Percentiles rank a stretch among this genome's conserved stretches.
Conservation (phyloP, 208 protist genomes). For the Wallacemonas sp. region DNA sequence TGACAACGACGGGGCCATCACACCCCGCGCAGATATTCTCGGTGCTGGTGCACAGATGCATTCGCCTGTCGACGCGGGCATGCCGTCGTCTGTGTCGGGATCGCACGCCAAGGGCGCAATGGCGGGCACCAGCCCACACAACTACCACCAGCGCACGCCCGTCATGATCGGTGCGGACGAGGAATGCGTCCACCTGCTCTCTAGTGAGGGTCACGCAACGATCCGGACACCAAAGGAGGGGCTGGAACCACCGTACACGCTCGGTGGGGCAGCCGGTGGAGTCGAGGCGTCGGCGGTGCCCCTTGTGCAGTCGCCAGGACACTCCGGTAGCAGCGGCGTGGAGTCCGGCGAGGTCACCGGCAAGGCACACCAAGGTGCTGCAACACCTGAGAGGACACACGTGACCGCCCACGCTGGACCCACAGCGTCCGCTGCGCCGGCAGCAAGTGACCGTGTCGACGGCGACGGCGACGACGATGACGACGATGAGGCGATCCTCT, state of each 20-base stretch:
- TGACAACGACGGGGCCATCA: not conserved
- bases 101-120: not conserved
- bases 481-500: slow-evolving; percentile 2
- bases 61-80: not conserved
- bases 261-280: not conserved
- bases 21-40: not conserved
- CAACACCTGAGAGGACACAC: no score
- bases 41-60: not conserved
- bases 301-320: no score
- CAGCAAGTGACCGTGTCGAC: not conserved
- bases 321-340: no score
- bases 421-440: not conserved
- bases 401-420: not conserved
- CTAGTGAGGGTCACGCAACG: slow-evolving; percentile 1
- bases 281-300: no score
- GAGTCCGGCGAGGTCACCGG: not conserved
- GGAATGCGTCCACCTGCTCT: slow-evolving; percentile 16
- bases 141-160: slow-evolving; percentile 77
- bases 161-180: slow-evolving; percentile 74
- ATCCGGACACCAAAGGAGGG: not conserved
- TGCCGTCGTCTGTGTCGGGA: not conserved
- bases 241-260: not conserved
- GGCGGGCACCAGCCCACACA: slow-evolving; percentile 19
- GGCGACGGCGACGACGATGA: not conserved
- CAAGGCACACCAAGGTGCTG: no score